These are phyloP conservation scores for Neurospora sublineolata DNA, from an alignment of 495 filamentous ascomycete species.

Conservation along the genomic window DNA sequence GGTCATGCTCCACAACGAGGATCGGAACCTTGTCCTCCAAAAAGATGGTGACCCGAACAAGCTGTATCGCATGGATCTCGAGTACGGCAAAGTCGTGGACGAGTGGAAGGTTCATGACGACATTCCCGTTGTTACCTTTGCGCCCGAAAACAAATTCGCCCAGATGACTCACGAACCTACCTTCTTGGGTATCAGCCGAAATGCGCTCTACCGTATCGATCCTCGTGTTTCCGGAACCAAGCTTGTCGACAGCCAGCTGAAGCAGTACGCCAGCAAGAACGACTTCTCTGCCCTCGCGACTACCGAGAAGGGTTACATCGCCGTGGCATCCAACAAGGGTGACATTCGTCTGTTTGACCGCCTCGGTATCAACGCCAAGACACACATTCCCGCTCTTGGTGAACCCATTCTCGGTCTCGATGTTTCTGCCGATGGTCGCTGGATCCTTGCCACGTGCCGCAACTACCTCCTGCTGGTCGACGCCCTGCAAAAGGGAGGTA, in stretches of 20 bases:
- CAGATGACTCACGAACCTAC: conserved; percentile 95
- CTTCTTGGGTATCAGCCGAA: conserved; percentile 82
- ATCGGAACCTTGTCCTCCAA: conserved; percentile 86
- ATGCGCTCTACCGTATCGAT: conserved; percentile 89
- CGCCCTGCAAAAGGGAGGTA: conserved; percentile 78
- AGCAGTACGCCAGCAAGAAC: conserved; percentile 93
- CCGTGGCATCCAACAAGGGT: conserved; percentile 93
- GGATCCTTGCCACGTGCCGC: conserved; percentile 87
- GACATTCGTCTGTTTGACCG: conserved; percentile 95
- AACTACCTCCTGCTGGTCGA: conserved; percentile 94
- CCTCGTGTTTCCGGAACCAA: conserved; percentile 85
- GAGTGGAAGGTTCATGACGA: conserved; percentile 99
- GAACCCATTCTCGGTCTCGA: conserved; percentile 93
- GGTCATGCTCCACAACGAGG: conserved; percentile 93
- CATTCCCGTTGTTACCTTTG: conserved; percentile 81
- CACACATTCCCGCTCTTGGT: conserved; percentile 87
- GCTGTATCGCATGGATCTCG: conserved; percentile 95
- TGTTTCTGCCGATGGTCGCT: conserved; percentile 86
- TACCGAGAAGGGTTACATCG: conserved; percentile 90
- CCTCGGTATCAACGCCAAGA: conserved; percentile 94
- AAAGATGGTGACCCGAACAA: conserved; percentile 75
- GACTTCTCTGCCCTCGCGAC: conserved; percentile 91
- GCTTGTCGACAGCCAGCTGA: conserved; percentile 81
- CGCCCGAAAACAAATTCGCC: conserved; percentile 92
- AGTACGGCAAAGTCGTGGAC: conserved; percentile 97